phyloP scores from a whole-genome alignment of 2,329 filamentous ascomycete species.

The Cytospora chrysosperma region DNA sequence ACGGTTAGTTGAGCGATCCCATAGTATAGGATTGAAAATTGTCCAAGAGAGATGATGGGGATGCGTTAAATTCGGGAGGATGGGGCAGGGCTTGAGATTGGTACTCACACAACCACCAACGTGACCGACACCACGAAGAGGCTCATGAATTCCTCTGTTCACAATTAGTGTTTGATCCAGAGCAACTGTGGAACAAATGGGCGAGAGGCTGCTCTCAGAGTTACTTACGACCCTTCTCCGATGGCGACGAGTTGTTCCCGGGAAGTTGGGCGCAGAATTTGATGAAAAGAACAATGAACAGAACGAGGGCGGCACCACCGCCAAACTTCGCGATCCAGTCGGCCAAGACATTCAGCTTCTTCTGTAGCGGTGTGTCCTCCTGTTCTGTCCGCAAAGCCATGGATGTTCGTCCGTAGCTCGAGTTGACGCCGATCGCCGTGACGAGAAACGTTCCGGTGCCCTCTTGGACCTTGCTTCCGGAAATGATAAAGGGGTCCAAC shows the following conservation, averaged over 20 bases:
- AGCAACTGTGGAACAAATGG: not conserved
- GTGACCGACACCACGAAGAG: slow-evolving; percentile 67
- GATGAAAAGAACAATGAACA: slow-evolving; percentile 80
- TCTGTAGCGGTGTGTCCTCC: slow-evolving; percentile 53
- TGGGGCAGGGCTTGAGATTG: rapidly evolving
- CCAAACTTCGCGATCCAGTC: slow-evolving; percentile 52
- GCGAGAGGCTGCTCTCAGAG: not conserved
- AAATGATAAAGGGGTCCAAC: slow-evolving; percentile 64
- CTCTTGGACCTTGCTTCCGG: slow-evolving; percentile 55
- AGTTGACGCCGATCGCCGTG: slow-evolving; percentile 54
- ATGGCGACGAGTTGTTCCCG: slow-evolving; percentile 44
- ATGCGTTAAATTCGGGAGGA: too few relatives aligned
- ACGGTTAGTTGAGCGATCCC: not conserved
- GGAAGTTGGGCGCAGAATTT: slow-evolving; percentile 68
- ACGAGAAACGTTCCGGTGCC: slow-evolving; percentile 54
- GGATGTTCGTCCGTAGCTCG: slow-evolving; percentile 55
- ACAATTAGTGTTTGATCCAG: not conserved
- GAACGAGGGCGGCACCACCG: slow-evolving; percentile 66
- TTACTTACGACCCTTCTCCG: slow-evolving; percentile 53
- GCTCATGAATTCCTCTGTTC: slow-evolving; percentile 46
- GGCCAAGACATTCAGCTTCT: slow-evolving; percentile 51
- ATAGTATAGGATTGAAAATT: not conserved
- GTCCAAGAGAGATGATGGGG: not conserved
- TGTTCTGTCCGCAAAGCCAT: slow-evolving; percentile 54
- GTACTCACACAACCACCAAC: slow-evolving; percentile 59